These are phyloP conservation scores for Cladosporium sp. DNA, from an alignment of 2,329 filamentous ascomycete genomes.

Conservation along the genomic window DNA sequence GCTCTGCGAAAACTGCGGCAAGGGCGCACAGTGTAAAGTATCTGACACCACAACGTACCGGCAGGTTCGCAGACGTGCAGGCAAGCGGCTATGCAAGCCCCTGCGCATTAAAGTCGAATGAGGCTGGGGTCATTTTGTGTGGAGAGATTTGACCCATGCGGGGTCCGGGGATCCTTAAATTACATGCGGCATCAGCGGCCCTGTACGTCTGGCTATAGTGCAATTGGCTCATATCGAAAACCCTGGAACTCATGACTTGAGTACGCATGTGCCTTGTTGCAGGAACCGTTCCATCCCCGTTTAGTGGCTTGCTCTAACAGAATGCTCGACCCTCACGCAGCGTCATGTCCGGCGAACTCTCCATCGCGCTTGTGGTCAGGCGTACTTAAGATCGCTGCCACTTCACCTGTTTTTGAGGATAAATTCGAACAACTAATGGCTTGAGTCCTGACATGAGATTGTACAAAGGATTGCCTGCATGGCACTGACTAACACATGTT, in stretches of 20 bases:
- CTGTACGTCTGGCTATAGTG: slow-evolving; percentile 6
- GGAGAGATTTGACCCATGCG: slow-evolving; percentile 1
- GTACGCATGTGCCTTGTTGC: slow-evolving; percentile 11
- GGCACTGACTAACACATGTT: slow-evolving; percentile 6
- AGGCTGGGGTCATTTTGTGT: slow-evolving; percentile 4
- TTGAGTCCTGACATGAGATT: neutral
- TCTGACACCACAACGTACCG: slow-evolving; percentile 4
- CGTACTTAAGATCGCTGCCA: slow-evolving; percentile 2
- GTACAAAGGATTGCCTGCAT: slow-evolving; percentile 11
- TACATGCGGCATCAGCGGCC: slow-evolving; percentile 8
- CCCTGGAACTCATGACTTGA: slow-evolving; percentile 10
- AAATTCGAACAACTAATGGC: neutral
- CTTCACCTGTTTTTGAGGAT: neutral
- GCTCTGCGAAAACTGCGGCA: neutral
- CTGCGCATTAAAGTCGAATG: slow-evolving; percentile 7
- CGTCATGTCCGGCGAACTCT: slow-evolving; percentile 3
- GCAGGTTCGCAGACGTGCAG: slow-evolving; percentile 1
- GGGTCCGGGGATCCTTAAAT: slow-evolving; percentile 2
- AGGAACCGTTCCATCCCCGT: slow-evolving; percentile 2
- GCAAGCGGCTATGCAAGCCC: slow-evolving; percentile 9
- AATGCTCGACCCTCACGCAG: slow-evolving; percentile 3
- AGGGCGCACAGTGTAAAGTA: neutral
- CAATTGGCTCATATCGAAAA: neutral
- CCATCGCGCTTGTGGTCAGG: neutral
- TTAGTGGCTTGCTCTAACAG: slow-evolving; percentile 3